phyloP scores from a whole-genome alignment of 1,284 basidiomycete species.

The Heliocybe sulcata region DNA sequence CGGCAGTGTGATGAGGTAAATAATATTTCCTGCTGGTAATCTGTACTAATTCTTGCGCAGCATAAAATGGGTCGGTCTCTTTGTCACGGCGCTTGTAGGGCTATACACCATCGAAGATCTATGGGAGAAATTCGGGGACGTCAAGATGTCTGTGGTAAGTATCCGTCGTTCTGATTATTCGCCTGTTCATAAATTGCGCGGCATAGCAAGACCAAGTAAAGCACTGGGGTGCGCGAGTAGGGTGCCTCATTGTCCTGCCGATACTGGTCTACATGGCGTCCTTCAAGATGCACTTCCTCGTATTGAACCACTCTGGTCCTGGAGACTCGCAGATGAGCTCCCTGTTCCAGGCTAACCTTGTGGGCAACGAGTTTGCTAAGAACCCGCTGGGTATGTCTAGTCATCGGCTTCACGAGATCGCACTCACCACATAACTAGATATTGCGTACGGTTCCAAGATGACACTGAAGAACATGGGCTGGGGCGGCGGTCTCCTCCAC shows the following conservation, averaged over 20 bases:
- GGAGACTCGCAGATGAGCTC: conserved; percentile 99
- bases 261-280: conserved; percentile 88
- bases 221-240: conserved; percentile 88
- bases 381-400: conserved; percentile 72
- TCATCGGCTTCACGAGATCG: conserved; percentile 1
- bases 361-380: conserved; percentile 87
- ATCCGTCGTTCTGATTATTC: neutral
- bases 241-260: conserved; percentile 86
- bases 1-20: conserved; percentile 87
- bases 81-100: conserved; percentile 91
- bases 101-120: conserved; percentile 96
- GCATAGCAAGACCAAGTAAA: conserved; percentile 71
- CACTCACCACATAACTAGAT: conserved; percentile 41
- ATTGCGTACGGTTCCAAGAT: conserved; percentile 87
- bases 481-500: conserved; percentile 93
- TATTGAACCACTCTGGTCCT: conserved; percentile 91
- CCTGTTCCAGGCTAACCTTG: conserved; percentile 95
- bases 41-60: conserved; percentile 29
- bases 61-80: conserved; percentile 96
- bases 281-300: conserved; percentile 95
- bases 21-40: neutral
- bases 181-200: conserved; percentile 7
- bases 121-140: conserved; percentile 97
- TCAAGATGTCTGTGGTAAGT: conserved; percentile 84
- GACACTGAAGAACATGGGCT: conserved; percentile 97